Base-by-base conservation (phyloP, 345 rosid species). In the Salix arbutifolia region DNA sequence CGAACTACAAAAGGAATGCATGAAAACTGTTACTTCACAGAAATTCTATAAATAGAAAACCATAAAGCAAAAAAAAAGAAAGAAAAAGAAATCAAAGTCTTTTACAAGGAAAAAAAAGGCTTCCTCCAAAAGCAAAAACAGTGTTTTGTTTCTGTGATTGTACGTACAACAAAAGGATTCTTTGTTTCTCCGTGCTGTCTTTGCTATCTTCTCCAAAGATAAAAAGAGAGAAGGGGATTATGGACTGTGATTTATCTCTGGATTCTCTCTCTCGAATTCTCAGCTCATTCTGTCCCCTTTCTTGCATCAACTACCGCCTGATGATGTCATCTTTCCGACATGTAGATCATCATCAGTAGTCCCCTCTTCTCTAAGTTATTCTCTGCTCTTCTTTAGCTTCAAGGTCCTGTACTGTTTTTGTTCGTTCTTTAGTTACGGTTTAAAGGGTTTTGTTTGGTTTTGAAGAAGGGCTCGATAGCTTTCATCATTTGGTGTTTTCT, bases 161-260 rank as follows among this genome's bases (percentile, higher is more conserved):
- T 16, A 6, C 30, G 21, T n/a, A 4, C 1, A 52, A 74, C 73
- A 67, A 77, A 67, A 50, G 72, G 26, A n/a, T 13, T 8, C n/a
- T 10, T 5, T 61, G 30, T 10, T 7, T 65, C 35, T 44, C 6
- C 6, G 17, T 25, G 60, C 25, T 58, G 62, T 33, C 78, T 52
- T 78, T 65, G 84, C 77, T 67, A 66, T 71, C 84, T 80, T 78
- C 86, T 73, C 83, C 86, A 48, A 52, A 44, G 65, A 80, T 77
- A 86, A 70, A 75, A 37, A 48, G 74, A 37, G 65, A 69, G 33
- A 73, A 67, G 75, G 48, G 26, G 31, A 33, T 37, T 53, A 89
- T 88, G 91, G 91, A 79, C 70, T 77, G 65, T 73, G 69, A 78
- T 77, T 78, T 61, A 38, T 83, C 68, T 76, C 65, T 26, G 4